Evolutionary conservation across 345 rosid species (phyloP).

Genomic region (Turritis glabra): DNA sequence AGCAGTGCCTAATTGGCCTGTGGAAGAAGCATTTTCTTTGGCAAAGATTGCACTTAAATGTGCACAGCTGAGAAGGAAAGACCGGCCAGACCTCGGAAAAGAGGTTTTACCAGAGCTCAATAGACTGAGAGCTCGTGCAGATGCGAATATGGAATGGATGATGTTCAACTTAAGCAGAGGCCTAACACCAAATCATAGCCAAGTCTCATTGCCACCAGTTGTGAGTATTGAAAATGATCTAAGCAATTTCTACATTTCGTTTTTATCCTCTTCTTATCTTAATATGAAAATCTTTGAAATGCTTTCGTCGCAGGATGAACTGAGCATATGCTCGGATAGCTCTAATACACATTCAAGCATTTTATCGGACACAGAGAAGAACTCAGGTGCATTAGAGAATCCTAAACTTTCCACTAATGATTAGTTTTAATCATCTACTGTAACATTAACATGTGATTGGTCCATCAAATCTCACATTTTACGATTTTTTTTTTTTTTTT

Average conservation of each 20-base stretch:
- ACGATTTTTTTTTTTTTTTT: too few species aligned
- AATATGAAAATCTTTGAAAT: neutral
- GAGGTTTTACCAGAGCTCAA: slow-evolving; percentile 64
- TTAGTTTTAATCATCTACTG: neutral
- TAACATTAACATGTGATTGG: slow-evolving; percentile 6
- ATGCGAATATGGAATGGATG: slow-evolving; percentile 45
- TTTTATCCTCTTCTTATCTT: neutral
- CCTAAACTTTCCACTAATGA: neutral
- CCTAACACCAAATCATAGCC: slow-evolving; percentile 41
- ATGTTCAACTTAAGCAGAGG: slow-evolving; percentile 31
- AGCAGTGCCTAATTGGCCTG: slow-evolving; percentile 74
- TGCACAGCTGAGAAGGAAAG: slow-evolving; percentile 80
- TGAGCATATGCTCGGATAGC: slow-evolving; percentile 39
- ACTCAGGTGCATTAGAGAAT: slow-evolving; percentile 25
- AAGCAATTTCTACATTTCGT: neutral
- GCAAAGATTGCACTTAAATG: slow-evolving; percentile 70
- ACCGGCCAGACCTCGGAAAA: slow-evolving; percentile 85
- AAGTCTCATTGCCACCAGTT: slow-evolving; percentile 35
- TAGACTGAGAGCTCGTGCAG: slow-evolving; percentile 61
- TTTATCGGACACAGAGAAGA: slow-evolving; percentile 27
- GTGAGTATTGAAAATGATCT: slow-evolving; percentile 39
- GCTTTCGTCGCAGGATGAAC: slow-evolving; percentile 50
- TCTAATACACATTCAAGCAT: slow-evolving; percentile 36
- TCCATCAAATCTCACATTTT: slow-evolving; percentile 16
- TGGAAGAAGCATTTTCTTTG: slow-evolving; percentile 56